Percentiles rank a stretch among this genome's conserved stretches.
Evolutionary conservation across 441 rosid species (phyloP).

Genomic region (Jatropha podagrica): DNA sequence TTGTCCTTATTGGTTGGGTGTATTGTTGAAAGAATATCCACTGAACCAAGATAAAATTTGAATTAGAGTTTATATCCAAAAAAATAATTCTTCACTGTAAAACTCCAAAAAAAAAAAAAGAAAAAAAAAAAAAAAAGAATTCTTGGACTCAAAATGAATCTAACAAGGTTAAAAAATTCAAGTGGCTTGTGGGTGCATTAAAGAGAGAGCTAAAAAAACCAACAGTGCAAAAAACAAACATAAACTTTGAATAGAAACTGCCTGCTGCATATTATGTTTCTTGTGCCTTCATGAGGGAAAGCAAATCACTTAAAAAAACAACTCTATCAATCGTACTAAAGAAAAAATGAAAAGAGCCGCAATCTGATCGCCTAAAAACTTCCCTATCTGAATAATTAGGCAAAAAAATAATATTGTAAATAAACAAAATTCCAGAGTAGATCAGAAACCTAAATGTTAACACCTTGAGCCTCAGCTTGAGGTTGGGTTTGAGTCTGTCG

Average conservation of each 20-base stretch:
- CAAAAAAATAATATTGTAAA: background rate
- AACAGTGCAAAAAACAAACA: background rate
- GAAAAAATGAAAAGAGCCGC: conserved; percentile 6
- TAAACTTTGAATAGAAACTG: background rate
- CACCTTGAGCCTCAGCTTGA: conserved; percentile 13
- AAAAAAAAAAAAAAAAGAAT: too few relatives aligned
- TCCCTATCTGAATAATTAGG: background rate
- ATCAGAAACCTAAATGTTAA: conserved; percentile 15
- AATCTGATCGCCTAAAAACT: conserved; percentile 13
- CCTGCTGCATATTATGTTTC: background rate
- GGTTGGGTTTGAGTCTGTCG: conserved; percentile 25
- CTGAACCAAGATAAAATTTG: too few relatives aligned
- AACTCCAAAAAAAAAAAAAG: too few relatives aligned
- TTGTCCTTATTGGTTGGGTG: too few relatives aligned
- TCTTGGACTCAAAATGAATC: too few relatives aligned
- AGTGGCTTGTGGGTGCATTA: too few relatives aligned
- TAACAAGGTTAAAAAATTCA: too few relatives aligned
- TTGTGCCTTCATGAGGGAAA: background rate
- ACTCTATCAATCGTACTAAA: conserved; percentile 6
- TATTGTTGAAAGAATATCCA: too few relatives aligned
- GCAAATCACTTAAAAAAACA: background rate
- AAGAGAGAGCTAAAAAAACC: background rate
- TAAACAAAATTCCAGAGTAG: conserved; percentile 16
- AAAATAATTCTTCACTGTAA: too few relatives aligned
- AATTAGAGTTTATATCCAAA: too few relatives aligned